Conservation (phyloP, 2,329 filamentous ascomycete species). For the Epichloe hybrida region DNA sequence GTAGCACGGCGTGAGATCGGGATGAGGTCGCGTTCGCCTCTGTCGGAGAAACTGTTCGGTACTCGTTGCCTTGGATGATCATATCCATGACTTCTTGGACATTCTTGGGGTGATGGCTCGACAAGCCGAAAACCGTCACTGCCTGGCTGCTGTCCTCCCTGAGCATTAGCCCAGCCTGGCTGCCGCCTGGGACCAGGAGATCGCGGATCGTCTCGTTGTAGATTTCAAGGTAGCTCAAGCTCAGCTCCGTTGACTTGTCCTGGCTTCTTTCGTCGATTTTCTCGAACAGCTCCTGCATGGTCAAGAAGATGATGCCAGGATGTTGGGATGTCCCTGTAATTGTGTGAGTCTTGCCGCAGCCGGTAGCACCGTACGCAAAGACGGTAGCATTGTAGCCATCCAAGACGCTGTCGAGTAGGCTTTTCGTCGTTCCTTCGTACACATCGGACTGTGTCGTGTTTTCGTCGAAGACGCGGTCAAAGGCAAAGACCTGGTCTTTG, state of each 20-base stretch:
- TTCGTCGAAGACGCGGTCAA: conserved; percentile 94
- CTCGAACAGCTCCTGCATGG: conserved; percentile 98
- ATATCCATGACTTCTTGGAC: conserved; percentile 99
- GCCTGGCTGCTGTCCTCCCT: conserved; percentile 89
- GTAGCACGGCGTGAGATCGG: conserved; percentile 88
- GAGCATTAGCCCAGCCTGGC: conserved; percentile 76
- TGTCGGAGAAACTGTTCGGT: conserved; percentile 89
- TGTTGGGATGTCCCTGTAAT: conserved; percentile 86
- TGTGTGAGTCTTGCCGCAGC: conserved; percentile 96
- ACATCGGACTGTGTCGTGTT: conserved; percentile 85
- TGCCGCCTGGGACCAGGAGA: conserved; percentile 71
- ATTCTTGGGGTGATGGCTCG: conserved; percentile 79
- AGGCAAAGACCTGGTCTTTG: conserved; percentile 95
- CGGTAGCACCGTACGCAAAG: conserved; percentile 94
- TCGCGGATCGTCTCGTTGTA: conserved; percentile 99
- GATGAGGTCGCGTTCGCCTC: conserved; percentile 97
- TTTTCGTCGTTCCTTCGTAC: conserved; percentile 84
- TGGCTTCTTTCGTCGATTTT: conserved; percentile 76
- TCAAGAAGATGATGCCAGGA: conserved; percentile 95
- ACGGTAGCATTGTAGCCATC: conserved; percentile 98
- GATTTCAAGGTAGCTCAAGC: conserved; percentile 91
- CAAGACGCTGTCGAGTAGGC: conserved; percentile 83
- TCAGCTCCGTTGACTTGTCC: conserved; percentile 81
- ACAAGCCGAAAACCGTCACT: conserved; percentile 81
- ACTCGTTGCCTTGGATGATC: conserved; percentile 89